Percentiles rank a stretch among this genome's conserved stretches.
Evolutionary conservation across 768 basidiomycete species (phyloP).

Genomic region (Boletus vinaceobasis): DNA sequence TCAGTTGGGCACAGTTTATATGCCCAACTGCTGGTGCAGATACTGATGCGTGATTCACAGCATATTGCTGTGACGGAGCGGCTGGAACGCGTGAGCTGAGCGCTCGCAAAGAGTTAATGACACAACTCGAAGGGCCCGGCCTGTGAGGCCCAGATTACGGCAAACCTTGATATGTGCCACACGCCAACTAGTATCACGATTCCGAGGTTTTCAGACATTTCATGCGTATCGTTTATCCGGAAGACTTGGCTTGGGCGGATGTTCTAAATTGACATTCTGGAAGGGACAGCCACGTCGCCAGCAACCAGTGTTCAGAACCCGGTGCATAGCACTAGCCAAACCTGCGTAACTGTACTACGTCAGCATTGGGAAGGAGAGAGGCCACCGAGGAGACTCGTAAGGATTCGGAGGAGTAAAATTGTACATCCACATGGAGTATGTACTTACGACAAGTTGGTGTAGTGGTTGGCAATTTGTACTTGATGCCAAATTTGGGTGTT

Average conservation of each 20-base stretch:
- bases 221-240: neutral
- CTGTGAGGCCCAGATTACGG: neutral
- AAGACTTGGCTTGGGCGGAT: neutral
- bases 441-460: neutral
- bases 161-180: neutral
- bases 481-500: constrained; percentile 15
- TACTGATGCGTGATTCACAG: constrained; percentile 12
- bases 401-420: neutral
- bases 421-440: neutral
- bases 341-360: neutral
- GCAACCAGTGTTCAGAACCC: neutral
- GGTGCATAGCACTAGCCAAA: constrained; percentile 7
- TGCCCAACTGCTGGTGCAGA: neutral
- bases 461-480: neutral
- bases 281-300: constrained; percentile 15
- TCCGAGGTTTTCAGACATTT: constrained; percentile 19
- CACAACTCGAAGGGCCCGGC: neutral
- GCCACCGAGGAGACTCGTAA: neutral
- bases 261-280: constrained; percentile 14
- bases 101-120: neutral
- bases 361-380: neutral
- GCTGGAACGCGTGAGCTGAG: neutral
- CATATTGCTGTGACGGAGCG: constrained; percentile 22
- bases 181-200: constrained; percentile 19
- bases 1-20: constrained; percentile 11